Evolutionary conservation across 768 basidiomycete genomes (phyloP).

Genomic region (Tricholomella constricta): DNA sequence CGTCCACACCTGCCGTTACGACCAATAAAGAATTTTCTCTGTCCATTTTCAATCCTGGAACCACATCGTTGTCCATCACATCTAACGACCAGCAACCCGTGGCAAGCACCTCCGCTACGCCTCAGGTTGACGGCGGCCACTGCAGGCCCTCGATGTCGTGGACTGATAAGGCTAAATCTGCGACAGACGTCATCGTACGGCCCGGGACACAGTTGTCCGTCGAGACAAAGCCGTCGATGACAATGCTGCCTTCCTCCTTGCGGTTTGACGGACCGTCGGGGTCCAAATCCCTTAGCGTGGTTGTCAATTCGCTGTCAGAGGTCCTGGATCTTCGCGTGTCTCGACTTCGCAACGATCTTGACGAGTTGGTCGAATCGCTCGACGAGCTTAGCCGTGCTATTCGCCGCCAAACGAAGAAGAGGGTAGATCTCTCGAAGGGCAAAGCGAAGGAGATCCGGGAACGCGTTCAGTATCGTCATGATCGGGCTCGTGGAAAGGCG

Average conservation of each 20-base stretch:
- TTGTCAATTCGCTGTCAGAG: conserved; percentile 49
- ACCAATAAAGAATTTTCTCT: conserved; percentile 52
- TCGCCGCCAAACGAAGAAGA: conserved; percentile 46
- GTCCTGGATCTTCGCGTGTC: conserved; percentile 47
- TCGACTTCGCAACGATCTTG: conserved; percentile 51
- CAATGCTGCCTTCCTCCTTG: conserved; percentile 21
- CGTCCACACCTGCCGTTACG: conserved; percentile 35
- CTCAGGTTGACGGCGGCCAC: conserved; percentile 8
- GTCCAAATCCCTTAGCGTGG: conserved; percentile 36
- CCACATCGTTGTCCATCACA: conserved; percentile 42
- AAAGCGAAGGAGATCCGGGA: conserved; percentile 47
- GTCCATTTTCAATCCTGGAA: conserved; percentile 51
- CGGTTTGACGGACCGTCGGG: conserved; percentile 19
- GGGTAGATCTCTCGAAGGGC: conserved; percentile 51
- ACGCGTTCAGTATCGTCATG: conserved; percentile 49
- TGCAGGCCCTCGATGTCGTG: conserved; percentile 18
- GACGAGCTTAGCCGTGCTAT: conserved; percentile 58
- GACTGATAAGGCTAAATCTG: conserved; percentile 28
- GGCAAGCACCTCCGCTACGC: conserved; percentile 14
- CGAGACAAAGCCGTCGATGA: conserved; percentile 32
- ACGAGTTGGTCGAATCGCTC: conserved; percentile 59
- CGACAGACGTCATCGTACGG: conserved; percentile 39
- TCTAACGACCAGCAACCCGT: conserved; percentile 19
- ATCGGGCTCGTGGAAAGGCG: conserved; percentile 54
- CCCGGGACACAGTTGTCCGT: conserved; percentile 29